Base-by-base conservation (phyloP, 2,329 filamentous ascomycete genomes). In the Fusarium sororula region DNA sequence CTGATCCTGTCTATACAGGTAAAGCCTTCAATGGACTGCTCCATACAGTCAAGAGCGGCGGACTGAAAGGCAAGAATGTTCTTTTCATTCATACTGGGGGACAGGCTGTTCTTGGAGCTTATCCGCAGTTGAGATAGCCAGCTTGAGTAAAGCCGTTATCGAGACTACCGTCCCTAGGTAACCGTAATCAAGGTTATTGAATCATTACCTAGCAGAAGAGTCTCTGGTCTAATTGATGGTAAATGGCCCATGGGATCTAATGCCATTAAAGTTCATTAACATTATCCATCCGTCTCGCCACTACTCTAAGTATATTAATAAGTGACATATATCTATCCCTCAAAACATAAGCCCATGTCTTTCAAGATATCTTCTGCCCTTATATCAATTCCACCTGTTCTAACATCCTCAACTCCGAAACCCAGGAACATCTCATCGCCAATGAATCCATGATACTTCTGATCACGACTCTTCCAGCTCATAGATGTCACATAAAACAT, bases 401-500 rank as follows among this genome's bases (percentile, higher is more conserved):
- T 80, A 53, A 79, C 70, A 75, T 90, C 89, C 76, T 91, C 89
- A 41, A 90, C 85, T 0, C 89, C 89, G 77, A 91, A 90, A 0
- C 80, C 83, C 7, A 91, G 48, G 45, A 90, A 86, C 20, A 90
- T 24, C 18, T 86, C 83, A 73, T 91, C 89, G 69, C 90, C 89
- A 15, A 87, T 66, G 62, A 86, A 89, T 0, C 89, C 89, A 73
- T 90, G 86, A 70, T 90, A 90, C 37, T 77, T 84, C 68, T 84
- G 80, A 0, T 82, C 83, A 1, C 79, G 78, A 1, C 70, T 77
- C 77, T 86, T 89, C 89, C 89, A 91, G 67, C 83, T 88, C 38
- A 90, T 85, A 1, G 85, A 87, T 0, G 88, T 90, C 1, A 90
- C 81, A 68, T 90, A 91, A 35, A 91, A 80, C 87, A 90, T 89